A percentile compares a stretch with the other conserved stretches of the same genome.
Conservation (phyloP, 2,329 filamentous ascomycete genomes). For the Sporothrix mexicana region DNA sequence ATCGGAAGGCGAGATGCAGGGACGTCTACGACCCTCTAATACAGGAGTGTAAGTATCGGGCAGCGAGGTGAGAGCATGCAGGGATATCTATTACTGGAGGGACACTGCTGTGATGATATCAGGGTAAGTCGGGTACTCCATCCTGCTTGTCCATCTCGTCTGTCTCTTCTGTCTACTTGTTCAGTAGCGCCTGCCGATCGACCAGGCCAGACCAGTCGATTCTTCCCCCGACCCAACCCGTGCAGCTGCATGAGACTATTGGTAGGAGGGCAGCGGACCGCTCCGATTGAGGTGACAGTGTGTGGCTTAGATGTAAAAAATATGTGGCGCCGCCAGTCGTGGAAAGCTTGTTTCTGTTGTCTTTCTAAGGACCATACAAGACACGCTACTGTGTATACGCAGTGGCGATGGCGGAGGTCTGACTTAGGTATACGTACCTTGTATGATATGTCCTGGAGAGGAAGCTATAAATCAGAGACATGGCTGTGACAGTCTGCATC, state of each 20-base stretch:
- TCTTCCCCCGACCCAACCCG: not conserved
- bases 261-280: not conserved
- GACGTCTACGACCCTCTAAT: not conserved
- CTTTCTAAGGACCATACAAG: not conserved
- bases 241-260: not conserved
- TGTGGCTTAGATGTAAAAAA: not conserved
- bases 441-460: too few relatives aligned
- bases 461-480: too few relatives aligned
- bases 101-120: too few relatives aligned
- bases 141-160: too few relatives aligned
- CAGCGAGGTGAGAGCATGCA: not conserved
- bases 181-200: conserved; percentile 3
- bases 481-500: too few relatives aligned
- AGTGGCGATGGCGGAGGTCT: too few relatives aligned
- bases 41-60: not conserved
- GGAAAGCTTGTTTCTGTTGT: not conserved
- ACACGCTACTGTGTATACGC: not conserved
- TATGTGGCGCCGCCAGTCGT: not conserved
- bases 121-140: too few relatives aligned
- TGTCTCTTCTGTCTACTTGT: not conserved
- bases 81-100: not conserved
- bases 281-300: not conserved
- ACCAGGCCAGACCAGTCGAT: not conserved
- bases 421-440: too few relatives aligned
- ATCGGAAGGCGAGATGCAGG: not conserved